A percentile compares a stretch with the other conserved stretches of the same genome.
These are phyloP conservation scores for Naganishia randhawae DNA, from an alignment of 768 basidiomycete genomes.

Conservation along the genomic window DNA sequence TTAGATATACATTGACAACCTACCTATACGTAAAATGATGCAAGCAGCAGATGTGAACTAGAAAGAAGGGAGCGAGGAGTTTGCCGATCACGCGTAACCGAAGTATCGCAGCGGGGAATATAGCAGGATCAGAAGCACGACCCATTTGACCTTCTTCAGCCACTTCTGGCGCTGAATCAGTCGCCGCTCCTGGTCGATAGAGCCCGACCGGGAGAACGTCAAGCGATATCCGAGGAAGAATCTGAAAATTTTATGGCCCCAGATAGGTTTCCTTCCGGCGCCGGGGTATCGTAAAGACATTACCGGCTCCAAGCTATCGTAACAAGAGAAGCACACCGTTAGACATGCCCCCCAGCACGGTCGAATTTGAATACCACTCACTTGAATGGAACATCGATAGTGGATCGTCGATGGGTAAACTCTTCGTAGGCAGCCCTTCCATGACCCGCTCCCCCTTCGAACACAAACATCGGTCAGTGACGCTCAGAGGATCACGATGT, in stretches of 20 bases:
- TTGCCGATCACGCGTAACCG: slow-evolving; percentile 2
- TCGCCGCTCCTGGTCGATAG: slow-evolving; percentile 15
- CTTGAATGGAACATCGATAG: slow-evolving; percentile 31
- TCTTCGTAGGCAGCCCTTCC: slow-evolving; percentile 45
- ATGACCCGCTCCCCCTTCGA: slow-evolving; percentile 43
- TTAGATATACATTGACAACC: background rate
- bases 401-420: slow-evolving; percentile 43
- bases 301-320: slow-evolving; percentile 40
- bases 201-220: slow-evolving; percentile 26
- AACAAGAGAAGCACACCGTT: background rate
- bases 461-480: background rate
- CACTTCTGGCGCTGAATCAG: slow-evolving; percentile 5
- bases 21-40: background rate
- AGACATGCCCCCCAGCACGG: background rate
- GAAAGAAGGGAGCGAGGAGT: background rate
- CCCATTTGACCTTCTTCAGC: slow-evolving; percentile 17
- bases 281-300: slow-evolving; percentile 45
- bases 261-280: slow-evolving; percentile 19
- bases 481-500: background rate
- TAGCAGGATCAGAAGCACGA: slow-evolving; percentile 4
- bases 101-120: slow-evolving; percentile 19
- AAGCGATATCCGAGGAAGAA: slow-evolving; percentile 25
- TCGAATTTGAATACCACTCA: background rate
- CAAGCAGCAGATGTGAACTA: background rate
- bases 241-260: slow-evolving; percentile 24